Evolutionary conservation across 2,329 filamentous ascomycete genomes (phyloP), one percentile per base, ranked within the genome.

Genomic region (Apiospora marii): DNA sequence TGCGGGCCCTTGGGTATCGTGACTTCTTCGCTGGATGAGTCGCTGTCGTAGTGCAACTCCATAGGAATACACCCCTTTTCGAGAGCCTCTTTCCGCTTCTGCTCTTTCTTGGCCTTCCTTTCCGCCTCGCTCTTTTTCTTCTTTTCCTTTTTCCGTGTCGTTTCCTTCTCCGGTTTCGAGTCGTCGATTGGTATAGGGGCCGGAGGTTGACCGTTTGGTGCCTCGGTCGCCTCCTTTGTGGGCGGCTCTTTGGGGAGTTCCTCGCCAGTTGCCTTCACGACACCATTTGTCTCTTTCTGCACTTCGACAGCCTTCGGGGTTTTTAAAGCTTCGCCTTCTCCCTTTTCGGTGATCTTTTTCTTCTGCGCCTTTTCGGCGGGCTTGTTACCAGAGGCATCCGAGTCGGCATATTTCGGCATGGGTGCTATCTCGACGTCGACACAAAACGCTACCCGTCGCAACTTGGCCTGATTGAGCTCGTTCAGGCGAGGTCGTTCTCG

Each of bases 351-450:
- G 22, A 89, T 83, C 78, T 89, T 92, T 72, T 89, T 90, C 79
- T 92, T 93, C 30, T 89, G 85, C 73, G 87, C 88, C 78, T 88
- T 89, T 73, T 87, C 88, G 61, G 84, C 84, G 69, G 83, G 81
- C 72, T 83, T 83, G 72, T 89, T 88, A 61, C 84, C 83, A n/a
- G 82, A 79, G 71, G 87, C 82, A 8, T 88, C 88, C 22, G 86
- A 86, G 3, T 96, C 93, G 19, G 86, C 83, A 77, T 97, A 96
- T 77, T 90, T 92, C 34, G 95, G 94, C 79, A 94, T 91, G 0
- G 95, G 94, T 3, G 96, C 96, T 79, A 99, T 97, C 82, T 99
- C 96, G 5, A 99, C 95, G 79, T 99, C 96, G 3, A 99, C 96
- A 77, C 94, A 98, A 79, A 99, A 99, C 0, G 96, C 93, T 0